phyloP scores from a whole-genome alignment of 805 yeast genomes.

The Candida boleticola region DNA sequence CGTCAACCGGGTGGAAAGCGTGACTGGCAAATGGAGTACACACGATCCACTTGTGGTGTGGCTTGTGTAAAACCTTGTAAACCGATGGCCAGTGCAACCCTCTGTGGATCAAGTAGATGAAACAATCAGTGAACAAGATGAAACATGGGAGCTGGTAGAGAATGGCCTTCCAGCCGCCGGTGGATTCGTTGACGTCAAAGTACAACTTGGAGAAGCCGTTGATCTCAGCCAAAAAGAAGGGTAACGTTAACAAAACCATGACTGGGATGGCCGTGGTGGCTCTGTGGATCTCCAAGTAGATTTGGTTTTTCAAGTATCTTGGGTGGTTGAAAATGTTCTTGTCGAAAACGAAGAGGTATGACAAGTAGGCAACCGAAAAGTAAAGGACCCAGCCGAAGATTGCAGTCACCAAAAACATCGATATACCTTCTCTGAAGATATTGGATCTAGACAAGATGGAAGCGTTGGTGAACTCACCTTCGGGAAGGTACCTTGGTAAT shows the following conservation, averaged over 20 bases:
- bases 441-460: constrained; percentile 74
- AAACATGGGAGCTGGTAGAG: constrained; percentile 70
- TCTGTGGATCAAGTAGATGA: constrained; percentile 89
- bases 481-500: constrained; percentile 56
- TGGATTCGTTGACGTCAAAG: constrained; percentile 56
- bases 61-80: constrained; percentile 87
- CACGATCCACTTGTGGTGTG: constrained; percentile 98
- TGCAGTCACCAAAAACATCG: constrained; percentile 67
- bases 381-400: constrained; percentile 88
- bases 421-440: constrained; percentile 63
- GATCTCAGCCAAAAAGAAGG: constrained; percentile 84
- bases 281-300: constrained; percentile 75
- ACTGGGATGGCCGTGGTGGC: constrained; percentile 81
- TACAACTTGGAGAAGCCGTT: constrained; percentile 82
- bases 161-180: constrained; percentile 68
- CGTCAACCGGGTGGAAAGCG: constrained; percentile 98
- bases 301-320: constrained; percentile 89
- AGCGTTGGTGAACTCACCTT: constrained; percentile 54
- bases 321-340: constrained; percentile 93
- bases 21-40: constrained; percentile 98
- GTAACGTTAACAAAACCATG: constrained; percentile 85
- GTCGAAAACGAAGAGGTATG: constrained; percentile 80
- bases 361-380: constrained; percentile 68
- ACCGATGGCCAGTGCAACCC: constrained; percentile 90
- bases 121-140: constrained; percentile 90